Conservation (phyloP, 805 yeast species). For the Komagataella ulmi region DNA sequence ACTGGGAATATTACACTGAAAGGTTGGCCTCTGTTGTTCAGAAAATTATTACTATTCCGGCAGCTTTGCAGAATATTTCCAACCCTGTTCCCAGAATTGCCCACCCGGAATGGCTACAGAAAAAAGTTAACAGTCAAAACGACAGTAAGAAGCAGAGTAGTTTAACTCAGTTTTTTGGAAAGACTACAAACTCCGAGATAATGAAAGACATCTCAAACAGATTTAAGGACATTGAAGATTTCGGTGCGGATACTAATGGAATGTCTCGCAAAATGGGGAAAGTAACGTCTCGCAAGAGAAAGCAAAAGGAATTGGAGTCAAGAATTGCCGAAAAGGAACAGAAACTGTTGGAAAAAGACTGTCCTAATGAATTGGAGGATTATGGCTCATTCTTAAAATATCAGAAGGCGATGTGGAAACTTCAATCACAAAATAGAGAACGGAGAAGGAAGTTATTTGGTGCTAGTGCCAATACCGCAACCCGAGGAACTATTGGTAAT, state of each 20-base stretch:
- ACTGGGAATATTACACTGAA: conserved; percentile 88
- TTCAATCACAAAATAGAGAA: conserved; percentile 57
- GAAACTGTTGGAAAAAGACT: conserved; percentile 31
- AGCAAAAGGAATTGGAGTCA: conserved; percentile 10
- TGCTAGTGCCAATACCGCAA: conserved; percentile 25
- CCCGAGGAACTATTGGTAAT: conserved; percentile 49
- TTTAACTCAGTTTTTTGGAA: conserved; percentile 41
- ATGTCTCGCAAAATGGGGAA: conserved; percentile 25
- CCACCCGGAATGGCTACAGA: conserved; percentile 89
- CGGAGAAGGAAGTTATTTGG: conserved; percentile 79
- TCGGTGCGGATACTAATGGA: conserved; percentile 24
- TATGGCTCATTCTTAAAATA: conserved; percentile 56
- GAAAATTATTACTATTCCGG: conserved; percentile 93
- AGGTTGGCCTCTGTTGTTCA: conserved; percentile 88
- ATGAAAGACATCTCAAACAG: conserved; percentile 19
- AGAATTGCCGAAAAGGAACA: conserved; percentile 28
- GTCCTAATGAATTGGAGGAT: conserved; percentile 58
- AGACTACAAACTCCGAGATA: conserved; percentile 25
- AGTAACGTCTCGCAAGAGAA: conserved; percentile 35
- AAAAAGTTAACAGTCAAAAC: conserved; percentile 41
- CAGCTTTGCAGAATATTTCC: conserved; percentile 75
- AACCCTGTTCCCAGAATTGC: conserved; percentile 93
- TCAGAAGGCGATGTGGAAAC: conserved; percentile 81
- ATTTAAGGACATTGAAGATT: conserved; percentile 66
- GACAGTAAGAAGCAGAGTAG: conserved; percentile 66